phyloP scores from a whole-genome alignment of 108 stramenopile genomes.

The Skeletonema costatum region DNA sequence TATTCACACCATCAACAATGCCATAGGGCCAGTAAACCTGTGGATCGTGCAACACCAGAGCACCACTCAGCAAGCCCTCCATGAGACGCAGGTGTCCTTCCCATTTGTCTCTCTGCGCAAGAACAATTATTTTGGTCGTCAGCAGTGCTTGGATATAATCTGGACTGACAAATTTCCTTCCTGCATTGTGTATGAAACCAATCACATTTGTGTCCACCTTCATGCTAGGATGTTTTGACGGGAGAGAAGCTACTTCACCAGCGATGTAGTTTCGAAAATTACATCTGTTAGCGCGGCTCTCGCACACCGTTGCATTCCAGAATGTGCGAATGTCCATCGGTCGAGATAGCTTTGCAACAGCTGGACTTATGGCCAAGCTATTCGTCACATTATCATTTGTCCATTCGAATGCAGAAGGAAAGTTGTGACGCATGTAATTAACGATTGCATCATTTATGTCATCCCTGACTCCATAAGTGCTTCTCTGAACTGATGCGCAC shows the following conservation, averaged over 20 bases:
- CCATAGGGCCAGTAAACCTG: conserved; percentile 53
- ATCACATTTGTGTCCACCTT: conserved; percentile 1
- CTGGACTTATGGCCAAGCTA: neutral
- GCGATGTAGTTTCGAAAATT: neutral
- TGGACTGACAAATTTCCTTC: conserved; percentile 6
- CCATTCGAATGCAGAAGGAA: neutral
- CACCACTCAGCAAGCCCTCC: conserved; percentile 65
- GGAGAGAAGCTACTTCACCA: neutral
- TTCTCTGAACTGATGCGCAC: neutral
- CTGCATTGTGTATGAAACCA: conserved; percentile 5
- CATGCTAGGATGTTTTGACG: neutral
- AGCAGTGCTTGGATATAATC: conserved; percentile 46
- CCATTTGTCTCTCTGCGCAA: conserved; percentile 70
- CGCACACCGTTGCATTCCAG: neutral
- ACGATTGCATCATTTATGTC: conserved; percentile 1
- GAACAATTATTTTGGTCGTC: conserved; percentile 59
- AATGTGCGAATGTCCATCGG: neutral
- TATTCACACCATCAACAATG: conserved; percentile 31
- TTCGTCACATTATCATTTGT: neutral
- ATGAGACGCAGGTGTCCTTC: conserved; percentile 70
- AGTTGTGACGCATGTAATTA: neutral
- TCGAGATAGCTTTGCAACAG: neutral
- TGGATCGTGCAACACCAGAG: conserved; percentile 61
- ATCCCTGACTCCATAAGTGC: neutral
- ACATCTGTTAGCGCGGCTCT: neutral